Conservation (phyloP, 805 yeast species). For the Zygotorulaspora sp. region DNA sequence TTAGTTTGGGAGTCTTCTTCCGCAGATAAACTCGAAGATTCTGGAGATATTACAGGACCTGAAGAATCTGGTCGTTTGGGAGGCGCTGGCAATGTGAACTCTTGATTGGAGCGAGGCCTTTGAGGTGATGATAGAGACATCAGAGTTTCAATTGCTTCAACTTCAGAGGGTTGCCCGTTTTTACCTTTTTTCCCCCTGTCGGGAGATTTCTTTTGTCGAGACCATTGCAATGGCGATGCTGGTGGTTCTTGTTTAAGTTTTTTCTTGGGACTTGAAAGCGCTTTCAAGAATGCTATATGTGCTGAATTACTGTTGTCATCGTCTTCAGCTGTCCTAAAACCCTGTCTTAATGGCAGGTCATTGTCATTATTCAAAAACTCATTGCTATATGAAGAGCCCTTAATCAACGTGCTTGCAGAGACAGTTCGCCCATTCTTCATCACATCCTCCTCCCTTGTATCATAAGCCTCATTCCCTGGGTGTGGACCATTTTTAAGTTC, state of each 20-base stretch:
- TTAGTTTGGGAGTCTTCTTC: constrained; percentile 7
- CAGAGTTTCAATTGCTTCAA: constrained; percentile 40
- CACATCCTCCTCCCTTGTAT: constrained; percentile 3
- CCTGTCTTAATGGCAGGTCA: constrained; percentile 10
- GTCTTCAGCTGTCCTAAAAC: constrained; percentile 15
- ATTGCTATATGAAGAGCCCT: constrained; percentile 13
- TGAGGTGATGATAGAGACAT: constrained; percentile 41
- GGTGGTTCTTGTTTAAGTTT: constrained; percentile 11
- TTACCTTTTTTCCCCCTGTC: constrained; percentile 5
- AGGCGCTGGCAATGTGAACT: constrained; percentile 13
- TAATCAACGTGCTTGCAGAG: constrained; percentile 7
- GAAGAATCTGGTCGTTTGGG: constrained; percentile 6
- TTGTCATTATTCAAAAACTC: constrained; percentile 14
- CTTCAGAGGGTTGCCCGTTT: constrained; percentile 32
- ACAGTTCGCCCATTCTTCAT: constrained; percentile 3
- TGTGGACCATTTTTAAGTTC: constrained; percentile 15
- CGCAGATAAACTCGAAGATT: constrained; percentile 16
- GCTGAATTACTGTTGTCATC: constrained; percentile 36
- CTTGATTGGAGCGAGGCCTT: constrained; percentile 18
- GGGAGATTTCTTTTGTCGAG: constrained; percentile 7
- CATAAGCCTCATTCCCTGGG: constrained; percentile 8
- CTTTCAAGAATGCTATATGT: constrained; percentile 38
- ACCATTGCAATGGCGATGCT: constrained; percentile 15
- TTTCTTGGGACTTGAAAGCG: constrained; percentile 36
- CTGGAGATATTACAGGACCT: constrained; percentile 11